These are phyloP conservation scores for Ophiostoma quercus DNA, from an alignment of 2,329 filamentous ascomycete genomes.

Conservation along the genomic window DNA sequence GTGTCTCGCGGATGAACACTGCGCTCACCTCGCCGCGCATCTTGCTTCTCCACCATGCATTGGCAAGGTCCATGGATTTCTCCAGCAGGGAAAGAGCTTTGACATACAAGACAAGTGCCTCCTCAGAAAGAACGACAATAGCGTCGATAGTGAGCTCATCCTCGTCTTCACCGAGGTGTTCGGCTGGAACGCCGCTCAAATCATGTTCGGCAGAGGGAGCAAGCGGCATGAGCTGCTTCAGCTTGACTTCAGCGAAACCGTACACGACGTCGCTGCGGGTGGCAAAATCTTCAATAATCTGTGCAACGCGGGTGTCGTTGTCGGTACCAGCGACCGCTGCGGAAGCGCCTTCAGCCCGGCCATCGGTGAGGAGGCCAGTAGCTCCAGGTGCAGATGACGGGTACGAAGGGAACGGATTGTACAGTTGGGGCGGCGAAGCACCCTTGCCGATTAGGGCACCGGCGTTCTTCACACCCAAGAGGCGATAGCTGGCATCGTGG, in stretches of 20 bases:
- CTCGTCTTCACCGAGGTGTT: constrained; percentile 58
- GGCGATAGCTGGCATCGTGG: constrained; percentile 76
- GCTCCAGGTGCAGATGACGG: constrained; percentile 46
- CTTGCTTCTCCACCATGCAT: constrained; percentile 82
- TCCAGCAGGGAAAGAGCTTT: constrained; percentile 86
- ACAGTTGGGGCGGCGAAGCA: constrained; percentile 67
- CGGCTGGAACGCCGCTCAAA: constrained; percentile 55
- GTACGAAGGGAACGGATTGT: constrained; percentile 79
- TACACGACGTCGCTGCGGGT: constrained; percentile 94
- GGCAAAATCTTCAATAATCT: constrained; percentile 84
- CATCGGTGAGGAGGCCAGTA: constrained; percentile 26
- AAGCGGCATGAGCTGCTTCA: constrained; percentile 88
- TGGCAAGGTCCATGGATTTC: constrained; percentile 93
- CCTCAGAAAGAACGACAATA: constrained; percentile 80
- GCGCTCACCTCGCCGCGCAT: constrained; percentile 55
- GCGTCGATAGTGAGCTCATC: constrained; percentile 80
- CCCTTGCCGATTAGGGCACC: constrained; percentile 57
- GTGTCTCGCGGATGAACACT: constrained; percentile 41
- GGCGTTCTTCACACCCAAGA: constrained; percentile 67
- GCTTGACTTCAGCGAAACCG: constrained; percentile 97
- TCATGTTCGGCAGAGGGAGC: constrained; percentile 72
- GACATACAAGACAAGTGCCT: constrained; percentile 91
- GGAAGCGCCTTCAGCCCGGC: constrained; percentile 40
- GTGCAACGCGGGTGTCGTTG: constrained; percentile 73
- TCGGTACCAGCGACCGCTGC: constrained; percentile 50